These are phyloP conservation scores for Trichomonas vaginalis DNA, from an alignment of 208 protist species.

Conservation along the genomic window DNA sequence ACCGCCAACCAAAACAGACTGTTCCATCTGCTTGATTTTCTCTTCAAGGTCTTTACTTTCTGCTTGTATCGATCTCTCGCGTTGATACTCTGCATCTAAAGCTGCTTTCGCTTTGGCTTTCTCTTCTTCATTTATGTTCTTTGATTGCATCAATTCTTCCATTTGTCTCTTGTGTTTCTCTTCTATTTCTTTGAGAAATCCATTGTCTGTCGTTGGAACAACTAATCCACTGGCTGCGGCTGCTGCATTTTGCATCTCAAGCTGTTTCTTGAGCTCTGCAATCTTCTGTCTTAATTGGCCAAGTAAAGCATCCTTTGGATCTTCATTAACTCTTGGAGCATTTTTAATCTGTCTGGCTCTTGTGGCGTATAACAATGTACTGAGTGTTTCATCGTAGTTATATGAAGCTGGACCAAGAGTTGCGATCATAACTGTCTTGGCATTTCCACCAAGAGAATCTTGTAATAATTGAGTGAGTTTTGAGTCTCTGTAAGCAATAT, in stretches of 20 bases:
- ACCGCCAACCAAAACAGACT: background rate
- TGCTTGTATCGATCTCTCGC: background rate
- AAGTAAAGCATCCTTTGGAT: constrained; percentile 59
- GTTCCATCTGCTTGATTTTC: background rate
- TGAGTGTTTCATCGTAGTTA: constrained; percentile 49
- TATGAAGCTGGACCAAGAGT: constrained; percentile 44
- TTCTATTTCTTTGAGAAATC: background rate
- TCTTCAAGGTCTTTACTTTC: background rate
- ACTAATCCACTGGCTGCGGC: background rate
- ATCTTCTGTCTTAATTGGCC: constrained; percentile 48
- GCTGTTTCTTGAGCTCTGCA: constrained; percentile 33
- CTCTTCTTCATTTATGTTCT: constrained; percentile 21
- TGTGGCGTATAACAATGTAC: constrained; percentile 48
- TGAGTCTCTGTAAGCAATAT: constrained; percentile 61
- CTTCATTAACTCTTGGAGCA: constrained; percentile 57
- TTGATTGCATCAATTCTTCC: background rate
- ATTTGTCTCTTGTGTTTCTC: background rate
- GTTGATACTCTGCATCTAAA: background rate
- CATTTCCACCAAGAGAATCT: constrained; percentile 45
- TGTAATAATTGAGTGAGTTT: constrained; percentile 40
- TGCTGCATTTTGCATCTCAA: constrained; percentile 30
- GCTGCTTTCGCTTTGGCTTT: background rate
- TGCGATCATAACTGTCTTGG: constrained; percentile 50
- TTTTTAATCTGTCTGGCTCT: constrained; percentile 61
- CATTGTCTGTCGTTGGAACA: background rate